Evolutionary conservation across 106 monocot genomes (phyloP).

Genomic region (Dioscorea alata): DNA sequence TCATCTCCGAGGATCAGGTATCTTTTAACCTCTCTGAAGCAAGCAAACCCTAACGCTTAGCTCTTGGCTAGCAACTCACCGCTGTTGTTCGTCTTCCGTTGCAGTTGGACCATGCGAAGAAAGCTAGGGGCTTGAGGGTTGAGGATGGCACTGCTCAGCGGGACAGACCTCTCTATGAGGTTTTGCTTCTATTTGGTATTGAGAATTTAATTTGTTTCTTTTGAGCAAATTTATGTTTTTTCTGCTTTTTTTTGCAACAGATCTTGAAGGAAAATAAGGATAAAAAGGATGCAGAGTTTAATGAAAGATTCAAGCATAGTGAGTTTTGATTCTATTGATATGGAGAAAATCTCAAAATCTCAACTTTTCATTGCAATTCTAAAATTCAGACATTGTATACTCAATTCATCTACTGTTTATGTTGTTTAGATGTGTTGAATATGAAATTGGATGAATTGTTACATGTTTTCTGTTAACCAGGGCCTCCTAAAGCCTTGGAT

Average conservation of each 20-base stretch:
- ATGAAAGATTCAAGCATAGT: slow-evolving; percentile 98
- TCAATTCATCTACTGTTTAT: too few species aligned
- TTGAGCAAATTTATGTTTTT: slow-evolving; percentile 4
- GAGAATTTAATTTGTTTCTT: not conserved
- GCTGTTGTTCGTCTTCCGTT: not conserved
- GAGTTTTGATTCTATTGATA: slow-evolving; percentile 11
- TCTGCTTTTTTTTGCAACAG: slow-evolving; percentile 30
- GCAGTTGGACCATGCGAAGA: slow-evolving; percentile 67
- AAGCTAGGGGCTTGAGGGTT: slow-evolving; percentile 68
- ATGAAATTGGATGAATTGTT: too few species aligned
- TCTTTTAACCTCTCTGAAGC: not conserved
- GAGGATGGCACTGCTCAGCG: slow-evolving; percentile 89
- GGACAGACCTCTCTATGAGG: slow-evolving; percentile 76
- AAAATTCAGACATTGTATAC: too few species aligned
- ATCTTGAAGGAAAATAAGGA: slow-evolving; percentile 92
- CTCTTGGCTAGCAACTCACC: too few species aligned
- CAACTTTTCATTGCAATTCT: too few species aligned
- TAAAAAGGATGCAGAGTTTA: slow-evolving; percentile 92
- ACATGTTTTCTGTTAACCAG: slow-evolving; percentile 23
- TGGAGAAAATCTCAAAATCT: too few species aligned
- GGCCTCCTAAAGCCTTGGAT: slow-evolving; percentile 96
- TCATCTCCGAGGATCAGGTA: slow-evolving; percentile 83
- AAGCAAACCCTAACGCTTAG: slow-evolving; percentile 2
- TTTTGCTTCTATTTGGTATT: slow-evolving; percentile 2
- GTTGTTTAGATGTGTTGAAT: too few species aligned